Percentiles rank a stretch among this genome's conserved stretches.
Evolutionary conservation across 768 basidiomycete species (phyloP).

Genomic region (Tricholoma furcatifolium): DNA sequence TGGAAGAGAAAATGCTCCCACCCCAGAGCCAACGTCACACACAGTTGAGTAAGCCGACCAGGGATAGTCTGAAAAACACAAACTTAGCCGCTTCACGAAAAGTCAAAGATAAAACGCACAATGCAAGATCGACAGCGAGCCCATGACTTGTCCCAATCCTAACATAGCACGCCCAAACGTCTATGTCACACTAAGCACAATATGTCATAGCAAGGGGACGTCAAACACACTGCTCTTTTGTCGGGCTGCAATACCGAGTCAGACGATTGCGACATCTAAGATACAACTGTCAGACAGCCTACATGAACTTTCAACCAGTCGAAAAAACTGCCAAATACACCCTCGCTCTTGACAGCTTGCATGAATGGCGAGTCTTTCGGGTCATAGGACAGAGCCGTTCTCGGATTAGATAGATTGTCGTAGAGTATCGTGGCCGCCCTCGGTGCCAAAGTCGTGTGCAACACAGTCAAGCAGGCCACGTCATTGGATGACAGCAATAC

Average conservation of each 20-base stretch:
- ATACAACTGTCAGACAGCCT: neutral
- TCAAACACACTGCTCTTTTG: slow-evolving; percentile 1
- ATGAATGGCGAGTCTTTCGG: slow-evolving; percentile 17
- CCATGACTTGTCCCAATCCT: slow-evolving; percentile 30
- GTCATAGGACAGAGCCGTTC: slow-evolving; percentile 12
- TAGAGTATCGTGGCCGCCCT: slow-evolving; percentile 5
- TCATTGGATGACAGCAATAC: slow-evolving; percentile 26
- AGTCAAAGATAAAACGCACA: slow-evolving; percentile 14
- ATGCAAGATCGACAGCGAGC: slow-evolving; percentile 26
- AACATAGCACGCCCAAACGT: slow-evolving; percentile 34
- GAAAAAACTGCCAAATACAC: slow-evolving; percentile 4
- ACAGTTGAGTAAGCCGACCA: slow-evolving; percentile 23
- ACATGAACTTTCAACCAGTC: slow-evolving; percentile 5
- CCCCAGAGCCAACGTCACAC: slow-evolving; percentile 40
- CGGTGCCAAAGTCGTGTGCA: slow-evolving; percentile 8
- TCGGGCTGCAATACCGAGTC: neutral
- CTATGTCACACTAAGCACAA: neutral
- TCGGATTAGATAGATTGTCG: slow-evolving; percentile 15
- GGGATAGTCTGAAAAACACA: slow-evolving; percentile 4
- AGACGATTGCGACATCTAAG: neutral
- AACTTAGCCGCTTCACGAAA: neutral
- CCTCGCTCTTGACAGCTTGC: slow-evolving; percentile 11
- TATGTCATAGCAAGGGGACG: neutral
- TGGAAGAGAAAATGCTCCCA: slow-evolving; percentile 35
- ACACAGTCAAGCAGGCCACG: slow-evolving; percentile 23